These are phyloP conservation scores for Trypanosoma rangeli DNA, from an alignment of 208 protist species.

Conservation along the genomic window DNA sequence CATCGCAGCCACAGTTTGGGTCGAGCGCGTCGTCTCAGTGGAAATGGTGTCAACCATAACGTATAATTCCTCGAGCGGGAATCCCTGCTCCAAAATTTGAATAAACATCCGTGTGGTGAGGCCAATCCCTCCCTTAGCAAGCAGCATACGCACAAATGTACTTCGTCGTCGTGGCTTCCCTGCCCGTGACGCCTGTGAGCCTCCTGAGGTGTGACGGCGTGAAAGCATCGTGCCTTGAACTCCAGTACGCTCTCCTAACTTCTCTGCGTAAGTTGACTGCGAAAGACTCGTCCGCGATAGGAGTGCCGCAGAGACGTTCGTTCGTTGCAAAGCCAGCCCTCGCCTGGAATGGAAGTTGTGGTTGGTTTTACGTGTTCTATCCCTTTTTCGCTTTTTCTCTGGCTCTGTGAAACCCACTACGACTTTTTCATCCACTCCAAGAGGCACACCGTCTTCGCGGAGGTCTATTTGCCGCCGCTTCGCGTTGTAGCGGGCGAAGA, in stretches of 20 bases:
- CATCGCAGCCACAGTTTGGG: conserved; percentile 58
- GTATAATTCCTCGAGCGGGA: conserved; percentile 71
- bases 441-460: conserved; percentile 9
- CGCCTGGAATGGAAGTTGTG: background rate
- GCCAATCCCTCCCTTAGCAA: conserved; percentile 37
- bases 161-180: conserved; percentile 31
- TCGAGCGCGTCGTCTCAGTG: conserved; percentile 54
- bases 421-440: background rate
- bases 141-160: conserved; percentile 64
- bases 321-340: background rate
- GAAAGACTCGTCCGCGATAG: background rate
- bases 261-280: background rate
- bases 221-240: background rate
- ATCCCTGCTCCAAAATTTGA: conserved; percentile 55
- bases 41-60: conserved; percentile 65
- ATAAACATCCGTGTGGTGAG: conserved; percentile 38
- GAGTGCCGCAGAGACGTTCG: background rate
- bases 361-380: background rate
- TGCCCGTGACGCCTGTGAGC: background rate
- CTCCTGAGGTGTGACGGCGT: background rate
- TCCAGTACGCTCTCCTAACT: background rate
- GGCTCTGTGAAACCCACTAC: background rate
- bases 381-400: background rate
- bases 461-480: conserved; percentile 25
- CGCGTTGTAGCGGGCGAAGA: conserved; percentile 29